Evolutionary conservation across 2,329 filamentous ascomycete species (phyloP).

Genomic region (Colletotrichum lentis): DNA sequence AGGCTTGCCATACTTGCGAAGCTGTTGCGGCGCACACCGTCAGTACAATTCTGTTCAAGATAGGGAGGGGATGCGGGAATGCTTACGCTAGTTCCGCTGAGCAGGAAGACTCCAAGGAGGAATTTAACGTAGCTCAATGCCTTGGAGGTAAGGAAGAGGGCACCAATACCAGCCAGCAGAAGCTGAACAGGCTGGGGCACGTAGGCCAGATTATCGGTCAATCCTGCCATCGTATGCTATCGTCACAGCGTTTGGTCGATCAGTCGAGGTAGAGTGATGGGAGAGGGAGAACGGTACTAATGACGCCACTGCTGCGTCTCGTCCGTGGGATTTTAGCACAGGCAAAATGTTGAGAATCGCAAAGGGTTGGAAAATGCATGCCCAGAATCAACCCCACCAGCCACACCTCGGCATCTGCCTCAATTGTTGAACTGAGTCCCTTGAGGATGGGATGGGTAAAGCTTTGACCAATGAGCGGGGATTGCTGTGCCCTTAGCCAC

Average conservation of each 20-base stretch:
- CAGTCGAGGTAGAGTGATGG: background rate
- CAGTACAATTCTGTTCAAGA: constrained; percentile 15
- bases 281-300: background rate
- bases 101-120: constrained; percentile 72
- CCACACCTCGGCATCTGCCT: constrained; percentile 33
- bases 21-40: constrained; percentile 58
- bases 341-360: constrained; percentile 37
- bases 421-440: constrained; percentile 18
- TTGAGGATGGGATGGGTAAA: background rate
- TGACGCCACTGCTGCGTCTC: constrained; percentile 2
- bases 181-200: constrained; percentile 58
- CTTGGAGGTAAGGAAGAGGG: constrained; percentile 65
- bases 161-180: constrained; percentile 64
- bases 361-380: constrained; percentile 27
- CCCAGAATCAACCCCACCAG: constrained; percentile 1
- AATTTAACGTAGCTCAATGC: constrained; percentile 67
- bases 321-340: constrained; percentile 6
- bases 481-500: no score
- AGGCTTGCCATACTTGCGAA: constrained; percentile 88
- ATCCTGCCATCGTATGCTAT: constrained; percentile 24
- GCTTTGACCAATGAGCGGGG: constrained; percentile 9
- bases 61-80: background rate
- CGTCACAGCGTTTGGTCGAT: background rate
- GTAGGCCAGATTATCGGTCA: constrained; percentile 47
- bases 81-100: constrained; percentile 69